Evolutionary conservation across 2,329 filamentous ascomycete species (phyloP).

Genomic region (Exophiala phaeomuriformis): DNA sequence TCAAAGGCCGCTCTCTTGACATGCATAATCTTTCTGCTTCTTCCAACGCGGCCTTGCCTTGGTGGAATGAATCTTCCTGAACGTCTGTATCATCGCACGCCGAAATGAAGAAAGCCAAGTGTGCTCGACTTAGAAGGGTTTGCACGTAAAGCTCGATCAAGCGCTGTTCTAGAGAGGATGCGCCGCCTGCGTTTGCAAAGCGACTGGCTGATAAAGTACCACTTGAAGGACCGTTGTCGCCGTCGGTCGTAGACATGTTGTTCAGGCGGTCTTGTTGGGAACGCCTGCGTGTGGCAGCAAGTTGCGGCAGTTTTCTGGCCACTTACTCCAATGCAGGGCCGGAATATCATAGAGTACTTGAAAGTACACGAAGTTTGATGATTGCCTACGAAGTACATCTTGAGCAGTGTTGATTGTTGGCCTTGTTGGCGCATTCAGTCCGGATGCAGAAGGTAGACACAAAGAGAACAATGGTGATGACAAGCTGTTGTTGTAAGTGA

Average conservation of each 20-base stretch:
- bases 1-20: constrained; percentile 1
- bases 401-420: neutral
- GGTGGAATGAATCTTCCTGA: neutral
- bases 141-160: constrained; percentile 10
- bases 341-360: too few species aligned
- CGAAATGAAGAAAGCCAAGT: constrained; percentile 11
- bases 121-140: constrained; percentile 11
- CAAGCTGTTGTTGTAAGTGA: neutral
- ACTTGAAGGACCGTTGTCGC: neutral
- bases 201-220: neutral
- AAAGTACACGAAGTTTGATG: neutral
- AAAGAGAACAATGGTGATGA: constrained; percentile 1
- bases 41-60: constrained; percentile 5
- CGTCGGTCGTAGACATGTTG: neutral
- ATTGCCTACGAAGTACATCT: neutral
- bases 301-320: too few species aligned
- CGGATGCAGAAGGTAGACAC: constrained; percentile 6
- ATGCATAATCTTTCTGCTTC: constrained; percentile 8
- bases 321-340: too few species aligned
- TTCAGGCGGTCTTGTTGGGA: too few species aligned
- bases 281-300: too few species aligned
- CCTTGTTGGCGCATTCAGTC: neutral
- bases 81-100: neutral
- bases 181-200: neutral
- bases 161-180: neutral